Percentiles rank a stretch among this genome's conserved stretches.
These are phyloP conservation scores for Lactarius hengduanensis DNA, from an alignment of 768 basidiomycete species.

Conservation along the genomic window DNA sequence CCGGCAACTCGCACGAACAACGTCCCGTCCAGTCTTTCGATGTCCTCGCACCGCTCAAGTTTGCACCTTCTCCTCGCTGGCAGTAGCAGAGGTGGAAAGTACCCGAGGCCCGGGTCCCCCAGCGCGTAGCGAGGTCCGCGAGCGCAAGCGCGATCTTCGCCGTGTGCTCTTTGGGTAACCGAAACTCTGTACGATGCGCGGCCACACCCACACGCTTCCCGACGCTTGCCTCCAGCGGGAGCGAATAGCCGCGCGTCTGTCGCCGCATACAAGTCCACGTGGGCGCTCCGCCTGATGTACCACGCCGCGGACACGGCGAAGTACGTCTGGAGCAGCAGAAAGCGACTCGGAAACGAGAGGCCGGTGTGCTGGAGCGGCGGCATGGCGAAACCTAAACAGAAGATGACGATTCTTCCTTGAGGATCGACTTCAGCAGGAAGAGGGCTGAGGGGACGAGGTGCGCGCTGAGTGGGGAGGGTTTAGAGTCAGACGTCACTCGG, in stretches of 20 bases:
- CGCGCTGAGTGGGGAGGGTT: constrained; percentile 37
- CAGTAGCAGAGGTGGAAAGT: constrained; percentile 30
- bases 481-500: too few species aligned
- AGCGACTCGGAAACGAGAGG: constrained; percentile 20
- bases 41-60: constrained; percentile 38
- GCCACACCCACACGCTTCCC: constrained; percentile 43
- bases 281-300: constrained; percentile 55
- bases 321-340: constrained; percentile 55
- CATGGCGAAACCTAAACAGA: constrained; percentile 34
- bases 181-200: constrained; percentile 51
- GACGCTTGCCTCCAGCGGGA: neutral
- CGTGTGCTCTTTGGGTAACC: constrained; percentile 57
- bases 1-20: constrained; percentile 59
- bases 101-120: constrained; percentile 30
- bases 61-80: neutral
- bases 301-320: constrained; percentile 45
- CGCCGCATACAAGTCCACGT: constrained; percentile 44
- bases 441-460: constrained; percentile 34
- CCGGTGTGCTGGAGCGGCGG: constrained; percentile 29
- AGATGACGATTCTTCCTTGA: constrained; percentile 22
- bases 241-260: constrained; percentile 15
- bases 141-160: constrained; percentile 51
- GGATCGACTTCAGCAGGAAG: constrained; percentile 53
- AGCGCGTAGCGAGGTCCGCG: constrained; percentile 44
- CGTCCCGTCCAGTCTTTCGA: constrained; percentile 55